phyloP scores from a whole-genome alignment of 2,329 filamentous ascomycete species.

The Colletotrichum tanaceti region DNA sequence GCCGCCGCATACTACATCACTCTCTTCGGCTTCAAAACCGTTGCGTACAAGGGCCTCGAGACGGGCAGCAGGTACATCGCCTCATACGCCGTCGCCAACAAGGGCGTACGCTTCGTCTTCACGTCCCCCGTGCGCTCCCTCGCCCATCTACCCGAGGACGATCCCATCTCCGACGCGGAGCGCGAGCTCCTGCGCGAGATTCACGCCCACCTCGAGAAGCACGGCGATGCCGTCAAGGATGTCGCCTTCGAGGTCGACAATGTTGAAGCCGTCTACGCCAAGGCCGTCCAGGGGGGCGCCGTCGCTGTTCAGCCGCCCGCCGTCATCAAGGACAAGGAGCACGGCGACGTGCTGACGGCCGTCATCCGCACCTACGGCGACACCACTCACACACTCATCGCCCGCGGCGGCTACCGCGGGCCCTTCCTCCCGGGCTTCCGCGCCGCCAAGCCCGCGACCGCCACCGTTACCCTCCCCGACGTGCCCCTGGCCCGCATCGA shows the following conservation, averaged over 20 bases:
- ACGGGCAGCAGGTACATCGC: slow-evolving; percentile 85
- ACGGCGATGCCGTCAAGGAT: slow-evolving; percentile 95
- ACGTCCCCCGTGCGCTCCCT: slow-evolving; percentile 80
- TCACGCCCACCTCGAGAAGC: slow-evolving; percentile 83
- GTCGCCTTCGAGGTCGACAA: slow-evolving; percentile 95
- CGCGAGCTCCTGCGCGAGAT: slow-evolving; percentile 76
- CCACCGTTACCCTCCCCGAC: slow-evolving; percentile 64
- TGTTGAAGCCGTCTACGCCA: slow-evolving; percentile 81
- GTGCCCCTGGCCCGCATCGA: slow-evolving; percentile 83
- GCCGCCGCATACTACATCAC: slow-evolving; percentile 88
- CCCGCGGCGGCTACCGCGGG: slow-evolving; percentile 75
- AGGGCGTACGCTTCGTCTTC: slow-evolving; percentile 82
- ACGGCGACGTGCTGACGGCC: slow-evolving; percentile 77
- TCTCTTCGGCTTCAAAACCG: slow-evolving; percentile 84
- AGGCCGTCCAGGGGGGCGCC: slow-evolving; percentile 75
- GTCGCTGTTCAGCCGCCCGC: slow-evolving; percentile 71
- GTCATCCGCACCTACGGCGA: slow-evolving; percentile 94
- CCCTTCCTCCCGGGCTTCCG: slow-evolving; percentile 87
- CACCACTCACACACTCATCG: slow-evolving; percentile 92
- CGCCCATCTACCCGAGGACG: slow-evolving; percentile 65
- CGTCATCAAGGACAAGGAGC: slow-evolving; percentile 64
- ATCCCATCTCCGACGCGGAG: slow-evolving; percentile 73
- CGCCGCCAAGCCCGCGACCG: slow-evolving; percentile 56
- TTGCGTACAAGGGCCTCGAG: slow-evolving; percentile 90
- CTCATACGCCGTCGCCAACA: slow-evolving; percentile 85